phyloP scores from a whole-genome alignment of 176 grass and related monocot species.

The Saccharum spontaneum region DNA sequence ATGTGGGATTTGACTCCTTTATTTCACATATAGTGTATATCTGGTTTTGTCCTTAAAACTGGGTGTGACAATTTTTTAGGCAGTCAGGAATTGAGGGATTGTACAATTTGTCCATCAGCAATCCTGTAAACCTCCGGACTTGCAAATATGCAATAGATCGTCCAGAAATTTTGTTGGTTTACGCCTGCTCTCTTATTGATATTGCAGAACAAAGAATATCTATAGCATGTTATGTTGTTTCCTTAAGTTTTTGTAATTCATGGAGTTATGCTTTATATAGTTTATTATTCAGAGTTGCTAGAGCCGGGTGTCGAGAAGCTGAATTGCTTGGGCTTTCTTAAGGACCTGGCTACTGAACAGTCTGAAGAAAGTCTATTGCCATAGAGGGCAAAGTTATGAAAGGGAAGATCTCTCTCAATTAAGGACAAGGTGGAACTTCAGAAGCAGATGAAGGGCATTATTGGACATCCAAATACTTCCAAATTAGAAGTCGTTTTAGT shows the following conservation, averaged over 20 bases:
- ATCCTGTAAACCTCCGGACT: slow-evolving; percentile 28
- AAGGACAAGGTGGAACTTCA: too few relatives aligned
- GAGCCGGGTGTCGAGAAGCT: not conserved
- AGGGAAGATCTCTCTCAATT: too few relatives aligned
- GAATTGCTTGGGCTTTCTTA: not conserved
- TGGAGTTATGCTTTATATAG: not conserved
- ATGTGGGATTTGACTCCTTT: too few relatives aligned
- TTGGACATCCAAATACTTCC: too few relatives aligned
- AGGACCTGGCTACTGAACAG: not conserved
- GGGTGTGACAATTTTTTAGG: too few relatives aligned
- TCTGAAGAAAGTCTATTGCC: not conserved
- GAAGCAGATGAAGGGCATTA: too few relatives aligned
- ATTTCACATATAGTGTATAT: too few relatives aligned
- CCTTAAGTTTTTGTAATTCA: not conserved
- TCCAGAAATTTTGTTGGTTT: slow-evolving; percentile 37
- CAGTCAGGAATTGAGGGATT: not conserved
- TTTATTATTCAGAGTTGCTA: not conserved
- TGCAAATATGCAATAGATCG: slow-evolving; percentile 21
- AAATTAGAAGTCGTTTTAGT: too few relatives aligned
- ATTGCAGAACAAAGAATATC: not conserved
- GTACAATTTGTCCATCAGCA: not conserved
- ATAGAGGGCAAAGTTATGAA: too few relatives aligned
- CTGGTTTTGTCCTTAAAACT: too few relatives aligned
- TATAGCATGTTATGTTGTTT: not conserved
- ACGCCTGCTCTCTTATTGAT: not conserved